Conservation (phyloP, 2,329 filamentous ascomycete species). For the Cladosporium oxysporum region DNA sequence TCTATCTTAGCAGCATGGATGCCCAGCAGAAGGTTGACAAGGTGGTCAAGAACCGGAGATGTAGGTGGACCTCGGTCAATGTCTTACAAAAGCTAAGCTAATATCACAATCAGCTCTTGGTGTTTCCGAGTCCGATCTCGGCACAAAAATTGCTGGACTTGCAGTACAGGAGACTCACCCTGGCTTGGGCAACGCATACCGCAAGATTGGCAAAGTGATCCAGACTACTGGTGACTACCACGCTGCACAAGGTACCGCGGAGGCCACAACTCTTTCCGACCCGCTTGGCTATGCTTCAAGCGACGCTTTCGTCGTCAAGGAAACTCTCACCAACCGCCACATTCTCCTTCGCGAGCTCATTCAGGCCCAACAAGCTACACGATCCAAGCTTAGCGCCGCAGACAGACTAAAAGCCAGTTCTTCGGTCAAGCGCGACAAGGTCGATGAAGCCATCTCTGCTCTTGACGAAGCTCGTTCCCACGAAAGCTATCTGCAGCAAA, state of each 20-base stretch:
- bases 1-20: constrained; percentile 95
- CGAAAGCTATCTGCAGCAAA: constrained; percentile 78
- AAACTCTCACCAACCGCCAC: constrained; percentile 95
- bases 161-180: constrained; percentile 86
- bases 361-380: constrained; percentile 83
- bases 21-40: constrained; percentile 95
- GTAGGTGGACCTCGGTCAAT: constrained; percentile 52
- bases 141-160: constrained; percentile 84
- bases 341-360: constrained; percentile 91
- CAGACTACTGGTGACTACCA: constrained; percentile 95
- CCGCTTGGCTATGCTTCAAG: constrained; percentile 92
- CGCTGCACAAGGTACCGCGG: constrained; percentile 91
- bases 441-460: constrained; percentile 91
- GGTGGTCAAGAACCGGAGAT: constrained; percentile 86
- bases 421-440: constrained; percentile 88
- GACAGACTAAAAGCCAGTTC: constrained; percentile 85
- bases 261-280: constrained; percentile 92
- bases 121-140: constrained; percentile 88
- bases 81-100: too few relatives aligned
- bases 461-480: constrained; percentile 83
- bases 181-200: constrained; percentile 85
- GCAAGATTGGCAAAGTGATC: constrained; percentile 90
- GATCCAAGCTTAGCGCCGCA: constrained; percentile 79
- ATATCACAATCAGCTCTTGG: constrained; percentile 68
- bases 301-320: constrained; percentile 97